Percentiles rank a stretch among this genome's conserved stretches.
phyloP scores from a whole-genome alignment of 768 basidiomycete species.

The Termitomyces sp. region DNA sequence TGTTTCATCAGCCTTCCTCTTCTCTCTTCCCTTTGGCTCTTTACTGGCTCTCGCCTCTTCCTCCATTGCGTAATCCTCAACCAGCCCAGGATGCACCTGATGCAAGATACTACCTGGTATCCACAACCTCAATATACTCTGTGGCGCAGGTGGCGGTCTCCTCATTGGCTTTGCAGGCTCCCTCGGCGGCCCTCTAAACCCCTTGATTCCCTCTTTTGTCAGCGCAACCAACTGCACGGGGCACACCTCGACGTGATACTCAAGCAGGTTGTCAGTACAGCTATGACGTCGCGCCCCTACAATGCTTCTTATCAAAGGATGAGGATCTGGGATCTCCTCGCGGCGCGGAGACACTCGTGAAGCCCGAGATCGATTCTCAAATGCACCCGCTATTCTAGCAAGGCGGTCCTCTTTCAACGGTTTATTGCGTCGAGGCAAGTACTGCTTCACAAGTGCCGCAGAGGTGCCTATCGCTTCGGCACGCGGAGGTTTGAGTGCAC shows the following conservation, averaged over 20 bases:
- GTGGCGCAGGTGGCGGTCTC: conserved; percentile 33
- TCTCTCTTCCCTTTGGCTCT: neutral
- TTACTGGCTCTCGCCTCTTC: neutral
- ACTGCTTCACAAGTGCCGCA: neutral
- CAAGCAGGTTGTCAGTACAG: neutral
- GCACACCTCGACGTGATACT: neutral
- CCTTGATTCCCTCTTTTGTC: neutral
- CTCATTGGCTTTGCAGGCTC: conserved; percentile 8
- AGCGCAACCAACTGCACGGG: neutral
- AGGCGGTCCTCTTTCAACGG: too few relatives aligned
- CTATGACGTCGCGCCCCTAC: neutral
- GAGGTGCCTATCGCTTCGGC: neutral
- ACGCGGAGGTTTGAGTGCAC: neutral
- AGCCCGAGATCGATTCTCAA: neutral
- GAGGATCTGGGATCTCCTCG: neutral
- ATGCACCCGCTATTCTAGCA: neutral
- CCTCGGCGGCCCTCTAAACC: neutral
- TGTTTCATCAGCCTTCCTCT: neutral
- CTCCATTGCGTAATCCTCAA: conserved; percentile 37
- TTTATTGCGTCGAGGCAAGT: neutral
- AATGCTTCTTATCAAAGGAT: neutral
- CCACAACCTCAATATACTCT: conserved; percentile 51
- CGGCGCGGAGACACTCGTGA: neutral
- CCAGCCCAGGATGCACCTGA: conserved; percentile 46
- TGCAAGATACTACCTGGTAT: conserved; percentile 56